A percentile compares a stretch with the other conserved stretches of the same genome.
These are phyloP conservation scores for Aechmea fasciata DNA, from an alignment of 176 grass and related monocot species.

Conservation along the genomic window DNA sequence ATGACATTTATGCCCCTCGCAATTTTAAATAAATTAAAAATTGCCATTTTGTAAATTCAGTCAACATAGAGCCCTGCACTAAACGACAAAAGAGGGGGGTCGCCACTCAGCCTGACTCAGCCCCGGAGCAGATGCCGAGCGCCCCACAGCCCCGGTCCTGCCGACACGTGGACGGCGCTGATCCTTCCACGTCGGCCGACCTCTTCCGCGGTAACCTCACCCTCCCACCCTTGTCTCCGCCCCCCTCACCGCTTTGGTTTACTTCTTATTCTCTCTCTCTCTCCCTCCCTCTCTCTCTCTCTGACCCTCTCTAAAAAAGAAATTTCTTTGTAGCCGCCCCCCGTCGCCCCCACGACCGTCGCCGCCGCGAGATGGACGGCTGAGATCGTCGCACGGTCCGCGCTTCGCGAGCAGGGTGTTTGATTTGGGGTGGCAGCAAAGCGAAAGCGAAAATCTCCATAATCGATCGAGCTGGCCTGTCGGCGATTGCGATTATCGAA, in stretches of 20 bases:
- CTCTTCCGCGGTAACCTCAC: not conserved
- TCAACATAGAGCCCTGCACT: not conserved
- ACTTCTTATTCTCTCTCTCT: not conserved
- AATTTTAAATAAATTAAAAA: too few relatives aligned
- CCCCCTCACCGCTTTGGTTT: not conserved
- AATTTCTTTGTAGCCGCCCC: conserved; percentile 16
- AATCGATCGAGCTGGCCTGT: not conserved
- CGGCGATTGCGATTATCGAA: not conserved
- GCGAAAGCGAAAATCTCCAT: not conserved
- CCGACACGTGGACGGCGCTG: not conserved
- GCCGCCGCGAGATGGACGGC: not conserved
- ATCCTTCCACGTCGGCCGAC: not conserved
- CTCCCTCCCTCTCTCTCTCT: not conserved
- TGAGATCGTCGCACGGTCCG: conserved; percentile 15
- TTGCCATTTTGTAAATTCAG: too few relatives aligned
- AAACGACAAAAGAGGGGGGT: conserved; percentile 4
- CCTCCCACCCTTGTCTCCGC: too few relatives aligned
- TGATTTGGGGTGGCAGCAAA: not conserved
- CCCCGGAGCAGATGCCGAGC: conserved; percentile 2
- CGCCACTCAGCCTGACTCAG: not conserved
- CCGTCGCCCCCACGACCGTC: too few relatives aligned
- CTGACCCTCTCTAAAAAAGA: not conserved
- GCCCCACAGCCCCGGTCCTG: too few relatives aligned
- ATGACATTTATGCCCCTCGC: not conserved
- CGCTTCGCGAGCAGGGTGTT: not conserved